Percentiles rank a stretch among this genome's conserved stretches.
These are phyloP conservation scores for Microascus cirrosus DNA, from an alignment of 2,329 filamentous ascomycete species.

Conservation along the genomic window DNA sequence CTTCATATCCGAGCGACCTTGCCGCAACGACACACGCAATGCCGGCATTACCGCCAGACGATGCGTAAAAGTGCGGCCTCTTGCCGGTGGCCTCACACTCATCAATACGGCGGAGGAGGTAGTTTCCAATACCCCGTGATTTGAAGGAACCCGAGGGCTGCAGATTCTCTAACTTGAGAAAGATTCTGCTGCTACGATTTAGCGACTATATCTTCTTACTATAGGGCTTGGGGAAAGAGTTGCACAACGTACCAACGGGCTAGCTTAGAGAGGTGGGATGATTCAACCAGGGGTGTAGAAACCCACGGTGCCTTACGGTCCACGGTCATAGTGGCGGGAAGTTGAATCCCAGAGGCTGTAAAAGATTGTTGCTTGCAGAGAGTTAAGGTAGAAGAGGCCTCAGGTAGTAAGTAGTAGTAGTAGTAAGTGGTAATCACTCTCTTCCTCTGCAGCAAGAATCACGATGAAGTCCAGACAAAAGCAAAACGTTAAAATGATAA, in stretches of 20 bases:
- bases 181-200: constrained; percentile 50
- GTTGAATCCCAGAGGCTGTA: not conserved
- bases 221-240: not conserved
- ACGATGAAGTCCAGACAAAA: not conserved
- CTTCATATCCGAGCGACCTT: constrained; percentile 49
- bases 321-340: not conserved
- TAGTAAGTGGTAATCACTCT: not conserved
- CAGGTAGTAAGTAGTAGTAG: not conserved
- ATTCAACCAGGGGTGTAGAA: constrained; percentile 1
- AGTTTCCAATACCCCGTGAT: constrained; percentile 63
- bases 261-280: constrained; percentile 1
- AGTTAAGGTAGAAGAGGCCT: not conserved
- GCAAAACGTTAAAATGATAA: not conserved
- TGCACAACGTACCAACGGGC: not conserved
- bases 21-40: constrained; percentile 71
- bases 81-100: constrained; percentile 12
- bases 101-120: constrained; percentile 39
- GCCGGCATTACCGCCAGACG: constrained; percentile 74
- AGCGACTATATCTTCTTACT: constrained; percentile 8
- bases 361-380: too few relatives aligned
- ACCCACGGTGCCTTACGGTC: not conserved
- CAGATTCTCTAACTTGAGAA: constrained; percentile 75
- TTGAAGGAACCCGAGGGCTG: constrained; percentile 85
- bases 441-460: not conserved
- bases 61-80: constrained; percentile 60